phyloP scores from a whole-genome alignment of 202 grass and related monocot genomes.

The Alloteropsis angusta region DNA sequence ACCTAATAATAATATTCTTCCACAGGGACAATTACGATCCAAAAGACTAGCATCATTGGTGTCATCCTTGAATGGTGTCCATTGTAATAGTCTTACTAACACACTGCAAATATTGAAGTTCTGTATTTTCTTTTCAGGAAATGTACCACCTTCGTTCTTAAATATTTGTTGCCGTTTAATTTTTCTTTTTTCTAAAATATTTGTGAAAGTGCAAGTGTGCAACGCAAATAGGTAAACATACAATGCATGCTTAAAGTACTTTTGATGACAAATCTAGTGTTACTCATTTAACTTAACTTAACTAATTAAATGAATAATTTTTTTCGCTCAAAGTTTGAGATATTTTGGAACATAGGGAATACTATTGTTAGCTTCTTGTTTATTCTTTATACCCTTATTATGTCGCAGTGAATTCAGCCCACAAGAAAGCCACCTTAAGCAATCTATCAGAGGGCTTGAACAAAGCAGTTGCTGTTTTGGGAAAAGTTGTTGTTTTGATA shows the following conservation, averaged over 20 bases:
- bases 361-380: neutral
- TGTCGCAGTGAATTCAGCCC: slow-evolving; percentile 50
- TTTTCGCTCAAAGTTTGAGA: neutral
- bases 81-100: slow-evolving; percentile 47
- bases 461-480: slow-evolving; percentile 47
- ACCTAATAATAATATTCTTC: slow-evolving; percentile 2
- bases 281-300: neutral
- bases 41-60: slow-evolving; percentile 56
- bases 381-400: slow-evolving; percentile 13
- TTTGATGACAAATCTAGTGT: neutral
- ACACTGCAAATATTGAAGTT: slow-evolving; percentile 12
- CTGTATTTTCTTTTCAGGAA: slow-evolving; percentile 16
- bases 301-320: neutral
- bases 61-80: slow-evolving; percentile 51
- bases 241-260: neutral
- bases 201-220: too few relatives aligned
- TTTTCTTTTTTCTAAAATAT: neutral
- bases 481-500: slow-evolving; percentile 68
- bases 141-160: neutral
- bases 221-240: neutral
- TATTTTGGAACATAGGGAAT: neutral
- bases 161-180: neutral
- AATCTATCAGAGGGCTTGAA: slow-evolving; percentile 70
- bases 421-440: slow-evolving; percentile 56
- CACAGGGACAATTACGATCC: slow-evolving; percentile 39